Conservation (phyloP, 2,329 filamentous ascomycete species). For the Lachnellula occidentalis region DNA sequence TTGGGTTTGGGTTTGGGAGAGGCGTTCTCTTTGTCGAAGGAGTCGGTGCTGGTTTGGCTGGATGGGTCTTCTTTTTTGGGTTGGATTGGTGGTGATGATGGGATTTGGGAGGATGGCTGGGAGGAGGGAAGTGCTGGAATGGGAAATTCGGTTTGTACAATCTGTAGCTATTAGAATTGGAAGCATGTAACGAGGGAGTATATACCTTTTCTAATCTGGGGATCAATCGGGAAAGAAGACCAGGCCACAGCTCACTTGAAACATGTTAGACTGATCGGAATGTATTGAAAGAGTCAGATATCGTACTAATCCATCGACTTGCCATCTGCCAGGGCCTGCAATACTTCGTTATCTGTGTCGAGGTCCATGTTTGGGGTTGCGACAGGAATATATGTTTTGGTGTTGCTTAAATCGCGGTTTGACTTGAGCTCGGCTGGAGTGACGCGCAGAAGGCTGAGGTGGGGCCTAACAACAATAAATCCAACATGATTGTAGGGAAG, state of each 20-base stretch:
- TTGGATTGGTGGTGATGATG: constrained; percentile 53
- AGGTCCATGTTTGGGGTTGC: constrained; percentile 45
- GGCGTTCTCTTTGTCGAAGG: constrained; percentile 57
- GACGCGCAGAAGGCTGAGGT: constrained; percentile 1
- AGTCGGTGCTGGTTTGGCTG: constrained; percentile 15
- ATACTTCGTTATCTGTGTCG: constrained; percentile 42
- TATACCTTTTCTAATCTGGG: constrained; percentile 33
- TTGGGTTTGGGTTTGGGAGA: constrained; percentile 39
- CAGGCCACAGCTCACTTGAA: constrained; percentile 36
- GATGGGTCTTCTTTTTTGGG: constrained; percentile 24
- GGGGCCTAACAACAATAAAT: neutral
- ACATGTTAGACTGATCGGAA: constrained; percentile 14
- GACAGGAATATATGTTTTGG: constrained; percentile 17
- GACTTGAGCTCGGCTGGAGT: neutral
- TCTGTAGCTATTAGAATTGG: constrained; percentile 11
- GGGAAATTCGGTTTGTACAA: constrained; percentile 16
- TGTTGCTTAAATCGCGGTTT: neutral
- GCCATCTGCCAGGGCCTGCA: constrained; percentile 43
- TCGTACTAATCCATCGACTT: constrained; percentile 52
- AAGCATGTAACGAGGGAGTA: neutral
- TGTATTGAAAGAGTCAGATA: constrained; percentile 2
- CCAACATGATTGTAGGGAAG: no score
- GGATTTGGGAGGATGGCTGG: constrained; percentile 39
- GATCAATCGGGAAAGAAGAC: constrained; percentile 34
- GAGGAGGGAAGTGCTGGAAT: constrained; percentile 43